Percentiles rank a stretch among this genome's conserved stretches.
These are phyloP conservation scores for Pascua sp. DNA, from an alignment of 1,284 basidiomycete species.

Conservation along the genomic window DNA sequence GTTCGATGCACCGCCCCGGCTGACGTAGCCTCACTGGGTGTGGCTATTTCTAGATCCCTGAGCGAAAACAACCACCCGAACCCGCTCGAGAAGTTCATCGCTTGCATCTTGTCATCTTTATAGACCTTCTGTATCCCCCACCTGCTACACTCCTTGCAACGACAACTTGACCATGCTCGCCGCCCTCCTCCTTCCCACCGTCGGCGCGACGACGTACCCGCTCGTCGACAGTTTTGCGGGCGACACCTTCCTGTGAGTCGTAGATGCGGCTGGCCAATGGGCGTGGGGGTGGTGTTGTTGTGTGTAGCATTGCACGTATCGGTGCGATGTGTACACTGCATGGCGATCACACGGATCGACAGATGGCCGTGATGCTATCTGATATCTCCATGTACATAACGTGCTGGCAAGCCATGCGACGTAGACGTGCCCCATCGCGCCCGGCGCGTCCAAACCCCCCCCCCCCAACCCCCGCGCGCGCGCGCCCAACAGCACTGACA, in stretches of 20 bases:
- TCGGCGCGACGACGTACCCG: slow-evolving; percentile 10
- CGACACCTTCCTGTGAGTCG: slow-evolving; percentile 16
- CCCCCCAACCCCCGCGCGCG: neutral
- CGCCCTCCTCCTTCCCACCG: slow-evolving; percentile 5
- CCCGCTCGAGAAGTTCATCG: no score
- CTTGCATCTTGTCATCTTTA: no score
- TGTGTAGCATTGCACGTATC: neutral
- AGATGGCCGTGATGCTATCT: no score
- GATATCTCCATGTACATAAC: no score
- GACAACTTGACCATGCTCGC: no score
- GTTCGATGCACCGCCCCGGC: no score
- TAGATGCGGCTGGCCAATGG: no score
- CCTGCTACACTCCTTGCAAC: neutral
- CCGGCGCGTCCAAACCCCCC: neutral
- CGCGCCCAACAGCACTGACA: slow-evolving; percentile 4
- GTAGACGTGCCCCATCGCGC: neutral
- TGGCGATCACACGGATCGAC: no score
- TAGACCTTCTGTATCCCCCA: neutral
- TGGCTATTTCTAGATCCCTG: no score
- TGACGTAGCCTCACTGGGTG: no score
- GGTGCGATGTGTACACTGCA: neutral
- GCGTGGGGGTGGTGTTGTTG: neutral
- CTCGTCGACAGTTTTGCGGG: slow-evolving; percentile 22
- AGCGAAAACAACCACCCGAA: no score
- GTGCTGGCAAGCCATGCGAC: neutral